A percentile compares a stretch with the other conserved stretches of the same genome.
Evolutionary conservation across 2,329 filamentous ascomycete genomes (phyloP).

Genomic region (Diaporthe citrichinensis): DNA sequence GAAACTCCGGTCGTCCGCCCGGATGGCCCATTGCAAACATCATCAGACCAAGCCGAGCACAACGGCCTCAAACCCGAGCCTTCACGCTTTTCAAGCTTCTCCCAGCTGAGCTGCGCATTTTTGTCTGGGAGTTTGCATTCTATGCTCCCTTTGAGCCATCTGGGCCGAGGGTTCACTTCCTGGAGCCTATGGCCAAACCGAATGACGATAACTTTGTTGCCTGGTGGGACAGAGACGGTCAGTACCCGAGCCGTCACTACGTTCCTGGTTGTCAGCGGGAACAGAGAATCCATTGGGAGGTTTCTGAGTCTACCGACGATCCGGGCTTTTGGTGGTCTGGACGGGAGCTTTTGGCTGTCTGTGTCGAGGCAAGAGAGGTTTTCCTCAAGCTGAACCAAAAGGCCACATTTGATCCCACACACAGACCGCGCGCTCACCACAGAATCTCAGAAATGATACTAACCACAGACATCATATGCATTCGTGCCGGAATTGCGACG

Average conservation of each 20-base stretch:
- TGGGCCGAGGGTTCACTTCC: background rate
- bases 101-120: background rate
- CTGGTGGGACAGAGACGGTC: background rate
- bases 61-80: background rate
- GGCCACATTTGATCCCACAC: rapidly evolving
- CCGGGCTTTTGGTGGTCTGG: background rate
- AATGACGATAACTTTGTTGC: too few species aligned
- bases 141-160: too few species aligned
- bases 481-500: background rate
- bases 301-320: background rate
- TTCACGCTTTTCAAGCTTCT: background rate
- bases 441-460: background rate
- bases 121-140: background rate
- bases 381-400: background rate
- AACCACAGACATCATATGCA: background rate
- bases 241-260: background rate
- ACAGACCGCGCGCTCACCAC: background rate
- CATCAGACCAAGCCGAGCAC: background rate
- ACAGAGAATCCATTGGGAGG: background rate
- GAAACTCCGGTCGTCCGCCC: too few species aligned
- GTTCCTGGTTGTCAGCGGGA: background rate
- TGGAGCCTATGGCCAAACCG: background rate
- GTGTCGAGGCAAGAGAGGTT: background rate
- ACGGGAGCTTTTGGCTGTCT: background rate
- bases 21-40: rapidly evolving